Evolutionary conservation across 2,329 filamentous ascomycete genomes (phyloP).

Genomic region (Hymenoscyphus fraxineus): DNA sequence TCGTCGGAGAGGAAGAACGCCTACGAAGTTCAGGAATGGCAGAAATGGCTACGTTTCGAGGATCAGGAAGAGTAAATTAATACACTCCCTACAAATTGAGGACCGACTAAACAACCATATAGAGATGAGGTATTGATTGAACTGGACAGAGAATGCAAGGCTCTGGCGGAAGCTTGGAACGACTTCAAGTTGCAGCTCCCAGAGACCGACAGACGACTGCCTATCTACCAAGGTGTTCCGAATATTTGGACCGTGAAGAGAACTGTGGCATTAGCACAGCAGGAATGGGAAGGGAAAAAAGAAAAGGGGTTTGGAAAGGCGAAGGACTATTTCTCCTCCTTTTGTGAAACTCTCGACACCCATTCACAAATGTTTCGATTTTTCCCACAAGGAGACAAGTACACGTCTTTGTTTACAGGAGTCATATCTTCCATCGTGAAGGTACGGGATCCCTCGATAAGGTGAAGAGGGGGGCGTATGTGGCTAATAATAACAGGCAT

Average conservation of each 20-base stretch:
- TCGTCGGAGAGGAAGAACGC: neutral
- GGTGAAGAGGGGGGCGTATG: neutral
- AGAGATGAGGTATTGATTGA: neutral
- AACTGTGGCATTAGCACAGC: neutral
- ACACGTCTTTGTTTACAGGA: slow-evolving; percentile 1
- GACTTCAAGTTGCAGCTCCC: neutral
- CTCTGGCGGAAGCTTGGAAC: neutral
- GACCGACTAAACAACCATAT: neutral
- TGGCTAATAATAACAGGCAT: neutral
- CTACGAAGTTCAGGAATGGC: neutral
- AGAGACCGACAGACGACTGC: neutral
- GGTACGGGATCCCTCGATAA: neutral
- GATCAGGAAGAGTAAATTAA: neutral
- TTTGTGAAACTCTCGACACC: neutral
- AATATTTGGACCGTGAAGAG: slow-evolving; percentile 1
- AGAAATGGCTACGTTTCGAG: neutral
- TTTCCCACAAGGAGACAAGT: neutral
- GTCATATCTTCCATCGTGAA: slow-evolving; percentile 5
- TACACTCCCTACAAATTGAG: neutral
- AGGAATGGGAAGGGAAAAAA: slow-evolving; percentile 1
- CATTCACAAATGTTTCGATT: slow-evolving; percentile 1
- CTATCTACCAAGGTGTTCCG: neutral
- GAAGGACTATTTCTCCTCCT: slow-evolving; percentile 1
- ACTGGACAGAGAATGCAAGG: neutral
- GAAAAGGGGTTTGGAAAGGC: neutral